Percentiles rank a stretch among this genome's conserved stretches.
Conservation (phyloP, 768 basidiomycete species). For the Lactarius pseudohatsudake region DNA sequence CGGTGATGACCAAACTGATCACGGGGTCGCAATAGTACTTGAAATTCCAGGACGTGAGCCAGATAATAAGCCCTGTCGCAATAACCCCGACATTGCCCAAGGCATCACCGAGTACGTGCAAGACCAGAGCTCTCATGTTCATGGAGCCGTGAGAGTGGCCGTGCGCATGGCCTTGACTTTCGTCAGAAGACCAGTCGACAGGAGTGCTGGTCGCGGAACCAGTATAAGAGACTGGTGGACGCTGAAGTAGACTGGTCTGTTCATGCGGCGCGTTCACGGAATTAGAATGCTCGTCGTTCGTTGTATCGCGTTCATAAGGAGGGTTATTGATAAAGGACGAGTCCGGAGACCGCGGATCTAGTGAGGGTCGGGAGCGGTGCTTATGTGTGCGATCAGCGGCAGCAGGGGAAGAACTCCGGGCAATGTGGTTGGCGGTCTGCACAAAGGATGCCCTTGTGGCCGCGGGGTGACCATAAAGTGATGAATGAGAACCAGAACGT, state of each 20-base stretch:
- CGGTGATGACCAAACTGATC: constrained; percentile 91
- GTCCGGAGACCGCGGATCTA: constrained; percentile 23
- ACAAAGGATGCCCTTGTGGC: constrained; percentile 72
- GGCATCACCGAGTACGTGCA: constrained; percentile 96
- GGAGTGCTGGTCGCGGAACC: background rate
- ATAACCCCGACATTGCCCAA: constrained; percentile 98
- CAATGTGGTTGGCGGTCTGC: constrained; percentile 83
- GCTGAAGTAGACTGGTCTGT: constrained; percentile 43
- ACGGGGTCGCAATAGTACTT: constrained; percentile 92
- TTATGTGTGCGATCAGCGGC: constrained; percentile 28
- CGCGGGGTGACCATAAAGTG: constrained; percentile 72
- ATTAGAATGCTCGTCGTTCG: background rate
- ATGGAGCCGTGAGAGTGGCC: constrained; percentile 65
- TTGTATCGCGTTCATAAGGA: constrained; percentile 17
- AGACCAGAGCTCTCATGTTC: constrained; percentile 96
- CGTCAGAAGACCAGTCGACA: constrained; percentile 19
- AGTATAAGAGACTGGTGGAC: constrained; percentile 15
- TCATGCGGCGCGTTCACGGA: constrained; percentile 29
- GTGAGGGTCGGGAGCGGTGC: constrained; percentile 31
- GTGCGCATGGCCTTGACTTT: constrained; percentile 32
- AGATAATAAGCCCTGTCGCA: constrained; percentile 90
- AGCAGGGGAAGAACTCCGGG: constrained; percentile 49
- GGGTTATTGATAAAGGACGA: constrained; percentile 4
- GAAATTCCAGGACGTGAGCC: constrained; percentile 81
- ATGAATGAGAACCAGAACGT: constrained; percentile 50